Conservation (phyloP, 768 basidiomycete species). For the Tephrocybe sp. region DNA sequence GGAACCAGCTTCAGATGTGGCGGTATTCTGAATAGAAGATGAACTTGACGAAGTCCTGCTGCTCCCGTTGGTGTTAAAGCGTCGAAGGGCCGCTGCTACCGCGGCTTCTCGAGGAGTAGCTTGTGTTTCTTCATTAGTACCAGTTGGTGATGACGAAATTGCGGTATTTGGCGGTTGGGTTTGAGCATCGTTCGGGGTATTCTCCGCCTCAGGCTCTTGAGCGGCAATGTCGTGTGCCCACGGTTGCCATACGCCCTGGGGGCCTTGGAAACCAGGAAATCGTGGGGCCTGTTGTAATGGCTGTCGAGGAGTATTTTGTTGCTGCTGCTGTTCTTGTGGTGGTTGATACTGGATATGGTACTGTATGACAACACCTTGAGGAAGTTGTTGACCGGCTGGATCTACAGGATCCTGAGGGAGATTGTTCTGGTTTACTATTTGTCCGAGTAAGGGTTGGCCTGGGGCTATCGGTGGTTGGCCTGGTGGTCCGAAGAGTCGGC, state of each 20-base stretch:
- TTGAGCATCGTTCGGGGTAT: neutral
- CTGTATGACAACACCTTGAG: slow-evolving; percentile 54
- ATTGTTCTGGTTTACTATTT: slow-evolving; percentile 23
- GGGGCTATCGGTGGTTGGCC: slow-evolving; percentile 37
- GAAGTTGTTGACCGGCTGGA: slow-evolving; percentile 31
- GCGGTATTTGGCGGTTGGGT: neutral
- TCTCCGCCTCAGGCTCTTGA: neutral
- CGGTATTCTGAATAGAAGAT: neutral
- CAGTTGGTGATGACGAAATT: slow-evolving; percentile 2
- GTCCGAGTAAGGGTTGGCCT: slow-evolving; percentile 29
- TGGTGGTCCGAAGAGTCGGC: slow-evolving; percentile 55
- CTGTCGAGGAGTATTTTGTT: slow-evolving; percentile 24
- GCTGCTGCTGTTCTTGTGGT: slow-evolving; percentile 29
- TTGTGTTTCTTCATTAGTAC: slow-evolving; percentile 8
- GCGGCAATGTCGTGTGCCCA: slow-evolving; percentile 36
- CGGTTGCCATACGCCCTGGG: slow-evolving; percentile 61
- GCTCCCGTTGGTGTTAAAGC: slow-evolving; percentile 27
- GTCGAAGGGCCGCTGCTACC: slow-evolving; percentile 62
- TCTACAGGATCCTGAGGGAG: slow-evolving; percentile 27
- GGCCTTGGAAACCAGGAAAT: slow-evolving; percentile 62
- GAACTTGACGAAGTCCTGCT: slow-evolving; percentile 10
- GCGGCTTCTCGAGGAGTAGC: slow-evolving; percentile 45
- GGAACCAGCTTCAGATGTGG: neutral
- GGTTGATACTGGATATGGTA: slow-evolving; percentile 63
- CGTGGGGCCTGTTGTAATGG: slow-evolving; percentile 47